Conservation (phyloP, 1,139 yeast genomes). For the Keqinozyma sinolaborantium region DNA sequence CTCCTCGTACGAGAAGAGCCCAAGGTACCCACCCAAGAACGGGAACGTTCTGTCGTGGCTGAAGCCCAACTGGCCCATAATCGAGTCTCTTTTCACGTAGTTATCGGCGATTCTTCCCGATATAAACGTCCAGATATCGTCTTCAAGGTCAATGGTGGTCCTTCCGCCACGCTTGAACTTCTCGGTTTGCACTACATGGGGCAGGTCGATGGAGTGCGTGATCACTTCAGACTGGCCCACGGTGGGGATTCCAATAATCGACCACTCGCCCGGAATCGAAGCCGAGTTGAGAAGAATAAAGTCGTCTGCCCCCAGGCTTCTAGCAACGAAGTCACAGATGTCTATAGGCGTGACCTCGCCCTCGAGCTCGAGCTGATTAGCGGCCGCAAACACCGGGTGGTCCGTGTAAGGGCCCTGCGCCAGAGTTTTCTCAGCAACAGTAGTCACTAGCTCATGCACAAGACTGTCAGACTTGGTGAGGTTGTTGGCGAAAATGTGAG, state of each 20-base stretch:
- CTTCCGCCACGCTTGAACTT: conserved; percentile 10
- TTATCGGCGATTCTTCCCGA: conserved; percentile 18
- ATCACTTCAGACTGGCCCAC: conserved; percentile 50
- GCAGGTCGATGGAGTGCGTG: conserved; percentile 57
- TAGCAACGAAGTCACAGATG: conserved; percentile 45
- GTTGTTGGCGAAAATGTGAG: conserved; percentile 3
- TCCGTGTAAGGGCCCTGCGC: conserved; percentile 5
- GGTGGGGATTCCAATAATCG: conserved; percentile 75
- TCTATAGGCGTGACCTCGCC: conserved; percentile 27
- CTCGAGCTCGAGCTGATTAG: conserved; percentile 6
- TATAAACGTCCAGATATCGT: conserved; percentile 21
- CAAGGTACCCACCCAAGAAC: conserved; percentile 86
- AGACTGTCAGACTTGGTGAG: not conserved
- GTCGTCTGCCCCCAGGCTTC: conserved; percentile 21
- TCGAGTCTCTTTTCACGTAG: conserved; percentile 18
- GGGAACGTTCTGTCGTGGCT: conserved; percentile 44
- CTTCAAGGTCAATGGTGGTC: conserved; percentile 7
- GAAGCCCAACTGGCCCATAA: conserved; percentile 11
- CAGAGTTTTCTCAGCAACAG: conserved; percentile 8
- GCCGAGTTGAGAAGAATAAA: conserved; percentile 72
- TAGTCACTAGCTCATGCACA: conserved; percentile 2
- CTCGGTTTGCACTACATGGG: conserved; percentile 16
- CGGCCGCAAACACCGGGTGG: conserved; percentile 4
- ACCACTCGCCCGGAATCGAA: conserved; percentile 79
- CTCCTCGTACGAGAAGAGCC: conserved; percentile 84